Percentiles rank a stretch among this genome's conserved stretches.
Evolutionary conservation across 306 rosid genomes (phyloP).

Genomic region (Ammopiptanthus mongolicus): DNA sequence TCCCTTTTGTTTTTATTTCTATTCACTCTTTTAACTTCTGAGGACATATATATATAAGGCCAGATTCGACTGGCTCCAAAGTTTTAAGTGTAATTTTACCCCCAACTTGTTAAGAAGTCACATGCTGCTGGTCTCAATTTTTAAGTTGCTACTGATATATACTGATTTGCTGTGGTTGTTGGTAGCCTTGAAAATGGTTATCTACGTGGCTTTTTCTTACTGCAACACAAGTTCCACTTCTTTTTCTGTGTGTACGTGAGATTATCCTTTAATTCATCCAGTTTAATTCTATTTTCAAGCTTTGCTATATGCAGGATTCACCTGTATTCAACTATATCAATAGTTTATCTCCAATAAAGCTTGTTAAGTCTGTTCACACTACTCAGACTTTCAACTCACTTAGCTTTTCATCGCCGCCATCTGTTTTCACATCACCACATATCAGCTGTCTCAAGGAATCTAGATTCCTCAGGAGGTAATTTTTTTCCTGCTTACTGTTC

Average conservation of each 20-base stretch:
- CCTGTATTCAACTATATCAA: constrained; percentile 75
- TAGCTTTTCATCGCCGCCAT: constrained; percentile 66
- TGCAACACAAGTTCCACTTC: not conserved
- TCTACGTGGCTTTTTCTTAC: not conserved
- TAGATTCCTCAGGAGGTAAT: constrained; percentile 62
- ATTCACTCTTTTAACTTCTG: not conserved
- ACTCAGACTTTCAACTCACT: constrained; percentile 70
- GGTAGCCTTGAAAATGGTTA: not conserved
- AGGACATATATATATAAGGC: not conserved
- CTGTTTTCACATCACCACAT: constrained; percentile 89
- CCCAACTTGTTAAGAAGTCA: not conserved
- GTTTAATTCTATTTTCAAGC: not conserved
- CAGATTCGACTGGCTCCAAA: not conserved
- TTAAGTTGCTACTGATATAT: not conserved
- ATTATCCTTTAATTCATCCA: not conserved
- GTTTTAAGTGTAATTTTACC: not conserved
- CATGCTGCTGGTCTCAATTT: not conserved
- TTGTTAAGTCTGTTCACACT: constrained; percentile 58
- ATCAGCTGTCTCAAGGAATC: constrained; percentile 68
- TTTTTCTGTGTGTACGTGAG: not conserved
- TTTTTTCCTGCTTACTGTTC: not conserved
- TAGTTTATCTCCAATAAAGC: constrained; percentile 82
- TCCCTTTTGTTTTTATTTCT: not conserved
- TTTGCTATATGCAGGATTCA: constrained; percentile 66
- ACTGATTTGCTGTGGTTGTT: not conserved